phyloP scores from a whole-genome alignment of 2,329 filamentous ascomycete genomes.

The Fusarium stilboides region DNA sequence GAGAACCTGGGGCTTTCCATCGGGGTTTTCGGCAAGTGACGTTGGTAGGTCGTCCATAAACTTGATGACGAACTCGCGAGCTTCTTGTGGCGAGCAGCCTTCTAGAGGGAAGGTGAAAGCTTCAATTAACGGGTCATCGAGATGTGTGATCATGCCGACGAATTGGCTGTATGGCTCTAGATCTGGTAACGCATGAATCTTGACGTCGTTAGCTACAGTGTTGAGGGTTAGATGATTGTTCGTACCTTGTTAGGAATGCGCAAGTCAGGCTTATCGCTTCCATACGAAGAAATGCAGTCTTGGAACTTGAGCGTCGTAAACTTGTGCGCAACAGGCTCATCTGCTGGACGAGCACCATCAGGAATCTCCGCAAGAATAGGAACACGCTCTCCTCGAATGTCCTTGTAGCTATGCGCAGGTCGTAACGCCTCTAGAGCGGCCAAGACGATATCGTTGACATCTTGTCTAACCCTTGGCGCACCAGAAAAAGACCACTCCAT shows the following conservation, averaged over 20 bases:
- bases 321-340: slow-evolving; percentile 50
- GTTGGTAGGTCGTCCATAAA: slow-evolving; percentile 78
- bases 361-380: slow-evolving; percentile 52
- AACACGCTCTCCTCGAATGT: slow-evolving; percentile 62
- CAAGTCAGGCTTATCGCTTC: slow-evolving; percentile 93
- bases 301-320: slow-evolving; percentile 57
- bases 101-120: slow-evolving; percentile 77
- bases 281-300: slow-evolving; percentile 80
- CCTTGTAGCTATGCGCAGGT: slow-evolving; percentile 71
- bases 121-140: slow-evolving; percentile 80
- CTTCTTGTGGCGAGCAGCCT: slow-evolving; percentile 66
- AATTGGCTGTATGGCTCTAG: slow-evolving; percentile 72
- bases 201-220: rapidly evolving
- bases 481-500: slow-evolving; percentile 91
- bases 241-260: slow-evolving; percentile 78
- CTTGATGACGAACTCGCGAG: slow-evolving; percentile 72
- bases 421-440: slow-evolving; percentile 49
- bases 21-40: slow-evolving; percentile 76
- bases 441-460: slow-evolving; percentile 56
- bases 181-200: slow-evolving; percentile 77
- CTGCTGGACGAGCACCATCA: slow-evolving; percentile 3
- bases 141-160: slow-evolving; percentile 79
- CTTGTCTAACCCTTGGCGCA: slow-evolving; percentile 56
- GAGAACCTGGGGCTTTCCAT: slow-evolving; percentile 86
- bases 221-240: background rate